Evolutionary conservation across 805 yeast genomes (phyloP), one percentile per base, ranked within the genome.

Genomic region (Sugiyamaella marilandica): DNA sequence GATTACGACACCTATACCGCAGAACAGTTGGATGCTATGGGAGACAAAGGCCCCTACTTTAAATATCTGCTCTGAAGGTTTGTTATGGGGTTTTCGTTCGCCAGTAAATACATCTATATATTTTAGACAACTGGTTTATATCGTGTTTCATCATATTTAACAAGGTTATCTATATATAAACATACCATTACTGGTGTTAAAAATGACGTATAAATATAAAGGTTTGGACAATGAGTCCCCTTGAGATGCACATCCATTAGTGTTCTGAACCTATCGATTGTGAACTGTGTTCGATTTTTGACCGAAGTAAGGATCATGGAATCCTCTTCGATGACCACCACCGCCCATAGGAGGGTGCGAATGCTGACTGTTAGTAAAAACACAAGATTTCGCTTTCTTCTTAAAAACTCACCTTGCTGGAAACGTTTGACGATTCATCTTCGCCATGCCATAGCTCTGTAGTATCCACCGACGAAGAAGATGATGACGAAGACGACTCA

Each of bases 141-240:
- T n/a, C n/a, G n/a, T n/a, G n/a, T n/a, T n/a, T n/a, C n/a, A n/a
- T 24, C 7, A 24, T 24, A 24, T 24, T 7, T 24, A 24, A 24
- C 29, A 24, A 24, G 7, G 29, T 24, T 24, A 24, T 24, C 43
- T 39, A 36, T 14, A 9, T 7, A 24, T 5, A 24, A 5, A 5
- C 7, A 24, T 24, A 3, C 29, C 29, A 8, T 14, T 51, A 57
- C 39, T 82, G 2, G 84, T 81, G 58, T 82, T 85, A 64, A 82
- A 82, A 33, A 94, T 90, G 55, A 87, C 95, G 56, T 81, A 84
- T 24, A 24, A 24, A 24, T 24, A 24, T 24, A 7, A 24, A 24
- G 29, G 29, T 5, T 24, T 3, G 29, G 7, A 3, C 29, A 24
- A 24, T 24, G 29, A 24, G 29, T 24, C 29, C 29, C 7, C 29